Evolutionary conservation across 352 stramenopile species (phyloP).

Genomic region (Globisporangium lucens): DNA sequence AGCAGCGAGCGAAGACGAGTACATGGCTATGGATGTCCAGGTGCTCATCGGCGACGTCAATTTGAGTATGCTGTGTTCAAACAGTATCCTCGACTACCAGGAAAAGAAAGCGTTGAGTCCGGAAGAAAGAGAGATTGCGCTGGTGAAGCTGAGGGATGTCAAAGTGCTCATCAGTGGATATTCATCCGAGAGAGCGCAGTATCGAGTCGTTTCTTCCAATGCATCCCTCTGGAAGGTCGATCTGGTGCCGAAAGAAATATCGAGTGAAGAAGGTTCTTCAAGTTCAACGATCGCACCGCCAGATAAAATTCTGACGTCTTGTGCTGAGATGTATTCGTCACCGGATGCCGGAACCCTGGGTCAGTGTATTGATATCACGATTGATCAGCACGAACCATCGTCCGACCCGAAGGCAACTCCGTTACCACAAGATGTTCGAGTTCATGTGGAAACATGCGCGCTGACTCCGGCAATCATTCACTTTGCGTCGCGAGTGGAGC

Average conservation of each 20-base stretch:
- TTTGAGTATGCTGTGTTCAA: slow-evolving; percentile 31
- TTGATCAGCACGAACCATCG: slow-evolving; percentile 33
- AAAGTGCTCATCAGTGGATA: slow-evolving; percentile 38
- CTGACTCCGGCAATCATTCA: slow-evolving; percentile 47
- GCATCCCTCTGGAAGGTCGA: slow-evolving; percentile 55
- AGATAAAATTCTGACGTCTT: slow-evolving; percentile 25
- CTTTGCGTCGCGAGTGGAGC: slow-evolving; percentile 40
- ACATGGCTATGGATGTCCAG: slow-evolving; percentile 38
- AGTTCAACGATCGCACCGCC: not conserved
- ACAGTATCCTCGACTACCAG: slow-evolving; percentile 11
- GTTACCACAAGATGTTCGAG: slow-evolving; percentile 38
- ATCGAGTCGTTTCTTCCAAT: slow-evolving; percentile 34
- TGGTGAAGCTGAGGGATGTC: slow-evolving; percentile 39
- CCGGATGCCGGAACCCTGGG: not conserved
- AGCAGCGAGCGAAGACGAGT: slow-evolving; percentile 33
- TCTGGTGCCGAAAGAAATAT: slow-evolving; percentile 2
- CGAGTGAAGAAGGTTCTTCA: not conserved
- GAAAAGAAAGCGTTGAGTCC: slow-evolving; percentile 17
- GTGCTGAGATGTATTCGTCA: slow-evolving; percentile 33
- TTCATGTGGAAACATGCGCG: slow-evolving; percentile 63
- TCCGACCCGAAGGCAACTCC: slow-evolving; percentile 7
- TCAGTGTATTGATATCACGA: slow-evolving; percentile 38
- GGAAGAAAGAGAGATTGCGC: slow-evolving; percentile 33
- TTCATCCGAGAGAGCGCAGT: slow-evolving; percentile 52
- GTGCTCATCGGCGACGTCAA: slow-evolving; percentile 43